Evolutionary conservation across 1,284 basidiomycete species (phyloP).

Genomic region (Moniliella sp.): DNA sequence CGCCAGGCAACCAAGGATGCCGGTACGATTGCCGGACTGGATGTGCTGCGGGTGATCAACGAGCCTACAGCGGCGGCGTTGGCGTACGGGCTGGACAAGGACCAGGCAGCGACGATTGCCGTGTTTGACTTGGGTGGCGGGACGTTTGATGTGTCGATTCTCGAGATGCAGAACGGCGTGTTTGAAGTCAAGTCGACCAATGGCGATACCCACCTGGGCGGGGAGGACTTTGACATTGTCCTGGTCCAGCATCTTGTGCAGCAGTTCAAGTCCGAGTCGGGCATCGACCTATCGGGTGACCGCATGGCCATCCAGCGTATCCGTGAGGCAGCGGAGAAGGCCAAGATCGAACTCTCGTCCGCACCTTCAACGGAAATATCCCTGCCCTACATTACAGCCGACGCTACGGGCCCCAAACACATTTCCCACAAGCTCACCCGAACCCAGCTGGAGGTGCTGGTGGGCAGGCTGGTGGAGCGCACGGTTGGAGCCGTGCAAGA

Average conservation of each 20-base stretch:
- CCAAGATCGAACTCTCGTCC: constrained; percentile 93
- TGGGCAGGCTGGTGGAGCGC: constrained; percentile 59
- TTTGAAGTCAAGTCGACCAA: constrained; percentile 99
- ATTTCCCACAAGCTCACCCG: constrained; percentile 79
- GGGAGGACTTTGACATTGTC: constrained; percentile 87
- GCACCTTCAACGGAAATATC: constrained; percentile 67
- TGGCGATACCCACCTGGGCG: constrained; percentile 93
- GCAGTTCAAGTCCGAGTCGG: constrained; percentile 82
- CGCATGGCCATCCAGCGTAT: constrained; percentile 97
- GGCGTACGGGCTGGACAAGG: constrained; percentile 48
- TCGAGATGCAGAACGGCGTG: constrained; percentile 96
- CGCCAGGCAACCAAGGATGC: constrained; percentile 95
- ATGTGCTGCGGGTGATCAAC: constrained; percentile 93
- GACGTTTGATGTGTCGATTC: constrained; percentile 89
- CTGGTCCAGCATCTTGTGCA: constrained; percentile 67
- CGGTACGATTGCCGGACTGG: constrained; percentile 86
- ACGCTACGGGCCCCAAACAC: constrained; percentile 80
- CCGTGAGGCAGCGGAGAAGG: constrained; percentile 94
- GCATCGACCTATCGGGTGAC: constrained; percentile 60
- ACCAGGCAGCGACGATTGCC: constrained; percentile 43
- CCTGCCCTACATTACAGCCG: constrained; percentile 92
- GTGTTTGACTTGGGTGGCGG: constrained; percentile 94
- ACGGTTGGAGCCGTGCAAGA: constrained; percentile 94
- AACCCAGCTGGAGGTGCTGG: constrained; percentile 70
- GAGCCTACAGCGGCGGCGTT: constrained; percentile 94